phyloP scores from a whole-genome alignment of 176 grass and related monocot genomes.

The Oryza rufipogon region DNA sequence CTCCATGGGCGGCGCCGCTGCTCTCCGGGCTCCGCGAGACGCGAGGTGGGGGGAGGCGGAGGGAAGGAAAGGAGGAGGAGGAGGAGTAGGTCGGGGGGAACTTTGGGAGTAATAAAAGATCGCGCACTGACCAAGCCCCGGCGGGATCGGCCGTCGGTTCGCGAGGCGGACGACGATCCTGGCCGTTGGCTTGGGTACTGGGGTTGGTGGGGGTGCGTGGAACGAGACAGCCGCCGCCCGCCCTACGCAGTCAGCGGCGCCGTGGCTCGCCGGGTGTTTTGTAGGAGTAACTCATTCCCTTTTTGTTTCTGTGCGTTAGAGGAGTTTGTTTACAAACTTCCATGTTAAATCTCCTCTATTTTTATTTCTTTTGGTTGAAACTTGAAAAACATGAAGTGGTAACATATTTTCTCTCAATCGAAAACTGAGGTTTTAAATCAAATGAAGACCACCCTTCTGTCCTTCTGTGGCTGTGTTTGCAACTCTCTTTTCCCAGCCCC shows the following conservation, averaged over 20 bases:
- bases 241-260: slow-evolving; percentile 29
- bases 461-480: neutral
- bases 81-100: neutral
- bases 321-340: slow-evolving; percentile 15
- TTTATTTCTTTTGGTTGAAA: neutral
- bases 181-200: slow-evolving; percentile 1
- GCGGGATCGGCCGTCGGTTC: slow-evolving; percentile 43
- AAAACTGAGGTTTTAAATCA: neutral
- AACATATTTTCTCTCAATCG: neutral
- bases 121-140: neutral
- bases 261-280: slow-evolving; percentile 1
- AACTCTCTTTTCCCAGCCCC: no score
- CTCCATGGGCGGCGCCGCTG: slow-evolving; percentile 40
- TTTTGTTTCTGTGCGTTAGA: neutral
- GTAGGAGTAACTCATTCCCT: neutral
- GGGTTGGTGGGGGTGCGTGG: slow-evolving; percentile 33
- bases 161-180: slow-evolving; percentile 12
- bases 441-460: neutral
- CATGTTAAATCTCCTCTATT: neutral
- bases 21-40: slow-evolving; percentile 23
- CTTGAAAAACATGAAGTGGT: neutral
- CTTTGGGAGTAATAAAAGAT: slow-evolving; percentile 24
- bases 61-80: neutral
- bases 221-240: slow-evolving; percentile 28
- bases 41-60: neutral